Evolutionary conservation across 495 filamentous ascomycete species (phyloP), one percentile per base, ranked within the genome.

Genomic region (Thermothielavioides terrestris): DNA sequence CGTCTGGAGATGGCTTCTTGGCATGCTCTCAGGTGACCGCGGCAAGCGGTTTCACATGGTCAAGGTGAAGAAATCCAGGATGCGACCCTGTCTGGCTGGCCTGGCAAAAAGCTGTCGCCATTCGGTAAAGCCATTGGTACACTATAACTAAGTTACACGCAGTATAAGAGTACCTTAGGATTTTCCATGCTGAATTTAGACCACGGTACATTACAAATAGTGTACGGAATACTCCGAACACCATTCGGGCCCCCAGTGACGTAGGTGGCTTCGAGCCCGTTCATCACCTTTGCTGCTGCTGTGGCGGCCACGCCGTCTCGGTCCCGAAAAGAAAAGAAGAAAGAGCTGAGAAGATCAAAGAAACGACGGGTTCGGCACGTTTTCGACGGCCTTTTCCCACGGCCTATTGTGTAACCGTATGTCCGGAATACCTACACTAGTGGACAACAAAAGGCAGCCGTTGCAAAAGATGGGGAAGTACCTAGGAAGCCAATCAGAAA

Each of bases 221-320:
- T 10, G 27, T 10, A 5, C 10, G 27, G 27, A 28, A 5, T 5
- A 14, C 15, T 10, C 34, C 10, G 34, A 14, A 4, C 15, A 6
- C 17, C 7, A 17, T 38, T 20, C 6, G n/a, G 10, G 36, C 9
- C 22, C 17, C 1, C 17, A 4, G 12, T 46, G 44, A 46, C 44
- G 44, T 46, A 28, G 34, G 32, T 46, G 44, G 44, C 44, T 46
- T 44, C n/a, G n/a, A n/a, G n/a, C n/a, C n/a, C n/a, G n/a, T n/a
- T n/a, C n/a, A n/a, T n/a, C n/a, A n/a, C n/a, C n/a, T n/a, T n/a
- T n/a, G n/a, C n/a, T n/a, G n/a, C n/a, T n/a, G n/a, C 21, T 15
- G n/a, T 42, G 39, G 26, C 7, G n/a, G 31, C n/a, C n/a, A n/a
- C n/a, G n/a, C n/a, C n/a, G n/a, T n/a, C n/a, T n/a, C n/a, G n/a